Evolutionary conservation across 768 basidiomycete species (phyloP).

Genomic region (Austroboletus eburneus): DNA sequence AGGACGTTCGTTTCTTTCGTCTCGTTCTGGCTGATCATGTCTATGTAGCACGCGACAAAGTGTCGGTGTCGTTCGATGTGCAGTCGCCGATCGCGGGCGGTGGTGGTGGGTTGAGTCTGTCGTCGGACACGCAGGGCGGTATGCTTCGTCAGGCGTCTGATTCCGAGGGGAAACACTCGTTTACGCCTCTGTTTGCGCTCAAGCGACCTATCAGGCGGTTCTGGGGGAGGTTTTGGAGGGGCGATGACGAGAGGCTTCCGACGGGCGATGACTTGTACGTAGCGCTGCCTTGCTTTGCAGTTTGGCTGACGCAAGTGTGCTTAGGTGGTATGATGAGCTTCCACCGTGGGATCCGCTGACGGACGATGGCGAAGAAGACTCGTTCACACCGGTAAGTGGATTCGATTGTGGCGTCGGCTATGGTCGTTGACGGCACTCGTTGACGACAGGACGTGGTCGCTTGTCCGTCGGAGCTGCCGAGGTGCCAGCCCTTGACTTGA

Average conservation of each 20-base stretch:
- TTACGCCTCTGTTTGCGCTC: slow-evolving; percentile 26
- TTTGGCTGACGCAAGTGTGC: not conserved
- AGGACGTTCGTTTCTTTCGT: not conserved
- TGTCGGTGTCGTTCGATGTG: slow-evolving; percentile 5
- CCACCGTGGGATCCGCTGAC: not conserved
- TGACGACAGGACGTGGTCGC: too few relatives aligned
- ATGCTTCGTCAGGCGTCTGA: slow-evolving; percentile 23
- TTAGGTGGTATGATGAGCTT: not conserved
- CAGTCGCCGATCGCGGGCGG: slow-evolving; percentile 16
- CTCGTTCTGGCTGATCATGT: not conserved
- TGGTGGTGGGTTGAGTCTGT: slow-evolving; percentile 16
- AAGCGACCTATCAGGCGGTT: slow-evolving; percentile 7
- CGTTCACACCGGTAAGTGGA: too few relatives aligned
- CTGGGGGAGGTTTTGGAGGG: slow-evolving; percentile 11
- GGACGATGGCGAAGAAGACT: not conserved
- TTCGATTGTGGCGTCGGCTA: too few relatives aligned
- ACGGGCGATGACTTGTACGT: slow-evolving; percentile 13
- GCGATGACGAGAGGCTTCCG: not conserved
- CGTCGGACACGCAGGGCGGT: slow-evolving; percentile 14
- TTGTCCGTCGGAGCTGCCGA: too few relatives aligned
- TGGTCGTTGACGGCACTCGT: too few relatives aligned
- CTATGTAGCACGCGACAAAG: slow-evolving; percentile 7
- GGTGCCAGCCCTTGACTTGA: too few relatives aligned
- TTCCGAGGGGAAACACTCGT: slow-evolving; percentile 18
- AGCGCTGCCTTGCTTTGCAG: not conserved